Conservation (phyloP, 1,139 yeast genomes). For the Chernovozyma sophiae-reginae region DNA sequence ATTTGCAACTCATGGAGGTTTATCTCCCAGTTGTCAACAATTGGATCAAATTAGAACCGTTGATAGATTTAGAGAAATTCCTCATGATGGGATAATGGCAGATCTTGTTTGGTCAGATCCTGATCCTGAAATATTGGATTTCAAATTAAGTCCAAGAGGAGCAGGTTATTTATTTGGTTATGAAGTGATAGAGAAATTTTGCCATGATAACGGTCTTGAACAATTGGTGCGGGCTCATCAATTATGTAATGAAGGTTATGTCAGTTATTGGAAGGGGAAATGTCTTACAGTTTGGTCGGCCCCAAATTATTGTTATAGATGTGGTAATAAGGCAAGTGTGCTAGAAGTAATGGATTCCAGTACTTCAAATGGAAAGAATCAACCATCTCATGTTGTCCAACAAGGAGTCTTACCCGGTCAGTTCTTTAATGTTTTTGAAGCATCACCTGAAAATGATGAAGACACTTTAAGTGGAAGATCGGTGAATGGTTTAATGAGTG, state of each 20-base stretch:
- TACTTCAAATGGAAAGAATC: slow-evolving; percentile 18
- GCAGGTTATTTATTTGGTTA: slow-evolving; percentile 97
- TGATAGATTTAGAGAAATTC: slow-evolving; percentile 89
- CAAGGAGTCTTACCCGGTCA: slow-evolving; percentile 39
- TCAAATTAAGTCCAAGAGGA: slow-evolving; percentile 89
- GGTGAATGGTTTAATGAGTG: slow-evolving; percentile 30
- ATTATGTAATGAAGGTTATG: slow-evolving; percentile 92
- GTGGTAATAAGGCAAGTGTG: slow-evolving; percentile 95
- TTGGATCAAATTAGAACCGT: slow-evolving; percentile 86
- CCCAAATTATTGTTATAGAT: slow-evolving; percentile 93
- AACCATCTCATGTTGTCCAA: slow-evolving; percentile 6
- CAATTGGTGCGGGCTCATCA: slow-evolving; percentile 94
- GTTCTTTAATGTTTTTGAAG: slow-evolving; percentile 90
- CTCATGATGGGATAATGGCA: slow-evolving; percentile 99
- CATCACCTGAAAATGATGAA: slow-evolving; percentile 81
- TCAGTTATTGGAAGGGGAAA: slow-evolving; percentile 83
- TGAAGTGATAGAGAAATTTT: slow-evolving; percentile 83
- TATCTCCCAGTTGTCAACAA: slow-evolving; percentile 91
- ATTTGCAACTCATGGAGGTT: slow-evolving; percentile 97
- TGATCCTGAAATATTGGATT: slow-evolving; percentile 79
- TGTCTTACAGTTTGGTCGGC: slow-evolving; percentile 98
- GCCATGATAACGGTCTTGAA: slow-evolving; percentile 70
- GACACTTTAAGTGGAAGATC: slow-evolving; percentile 41
- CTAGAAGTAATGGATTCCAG: slow-evolving; percentile 57
- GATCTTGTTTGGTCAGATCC: slow-evolving; percentile 99